These are phyloP conservation scores for Bremia lactucae DNA, from an alignment of 352 stramenopile species.

Conservation along the genomic window DNA sequence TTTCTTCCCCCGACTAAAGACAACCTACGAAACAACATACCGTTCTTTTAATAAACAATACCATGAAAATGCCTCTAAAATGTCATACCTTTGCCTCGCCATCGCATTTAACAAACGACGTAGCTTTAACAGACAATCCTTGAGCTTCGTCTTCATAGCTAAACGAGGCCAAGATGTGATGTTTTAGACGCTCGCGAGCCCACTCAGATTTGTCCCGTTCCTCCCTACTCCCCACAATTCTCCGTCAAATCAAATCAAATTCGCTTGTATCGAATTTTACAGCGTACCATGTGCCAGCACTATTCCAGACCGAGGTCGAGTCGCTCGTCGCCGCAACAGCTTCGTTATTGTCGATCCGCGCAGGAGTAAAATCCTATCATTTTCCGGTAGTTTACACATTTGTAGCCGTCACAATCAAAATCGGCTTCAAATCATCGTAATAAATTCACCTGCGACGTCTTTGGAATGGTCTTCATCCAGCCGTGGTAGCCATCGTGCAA, in stretches of 20 bases:
- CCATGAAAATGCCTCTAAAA: too few species aligned
- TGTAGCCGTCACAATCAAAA: neutral
- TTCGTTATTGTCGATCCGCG: slow-evolving; percentile 42
- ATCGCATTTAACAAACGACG: slow-evolving; percentile 53
- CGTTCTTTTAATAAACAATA: neutral
- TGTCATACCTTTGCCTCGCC: slow-evolving; percentile 74
- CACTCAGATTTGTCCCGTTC: slow-evolving; percentile 76
- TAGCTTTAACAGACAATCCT: slow-evolving; percentile 45
- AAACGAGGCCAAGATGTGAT: slow-evolving; percentile 56
- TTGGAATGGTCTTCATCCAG: slow-evolving; percentile 83
- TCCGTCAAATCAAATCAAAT: slow-evolving; percentile 1
- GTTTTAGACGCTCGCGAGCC: slow-evolving; percentile 59
- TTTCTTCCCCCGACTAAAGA: slow-evolving; percentile 80
- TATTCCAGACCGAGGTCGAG: slow-evolving; percentile 70
- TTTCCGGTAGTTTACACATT: neutral
- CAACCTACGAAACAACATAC: slow-evolving; percentile 20
- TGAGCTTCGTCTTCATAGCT: slow-evolving; percentile 36
- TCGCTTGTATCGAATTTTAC: neutral
- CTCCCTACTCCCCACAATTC: slow-evolving; percentile 33
- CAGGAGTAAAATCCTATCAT: slow-evolving; percentile 64
- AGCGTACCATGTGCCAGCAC: slow-evolving; percentile 62
- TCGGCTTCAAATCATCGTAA: neutral
- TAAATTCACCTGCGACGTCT: slow-evolving; percentile 46
- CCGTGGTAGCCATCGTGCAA: slow-evolving; percentile 78
- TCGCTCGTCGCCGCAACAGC: slow-evolving; percentile 14